These are phyloP conservation scores for Xylaria hypoxylon DNA, from an alignment of 2,329 filamentous ascomycete genomes.

Conservation along the genomic window DNA sequence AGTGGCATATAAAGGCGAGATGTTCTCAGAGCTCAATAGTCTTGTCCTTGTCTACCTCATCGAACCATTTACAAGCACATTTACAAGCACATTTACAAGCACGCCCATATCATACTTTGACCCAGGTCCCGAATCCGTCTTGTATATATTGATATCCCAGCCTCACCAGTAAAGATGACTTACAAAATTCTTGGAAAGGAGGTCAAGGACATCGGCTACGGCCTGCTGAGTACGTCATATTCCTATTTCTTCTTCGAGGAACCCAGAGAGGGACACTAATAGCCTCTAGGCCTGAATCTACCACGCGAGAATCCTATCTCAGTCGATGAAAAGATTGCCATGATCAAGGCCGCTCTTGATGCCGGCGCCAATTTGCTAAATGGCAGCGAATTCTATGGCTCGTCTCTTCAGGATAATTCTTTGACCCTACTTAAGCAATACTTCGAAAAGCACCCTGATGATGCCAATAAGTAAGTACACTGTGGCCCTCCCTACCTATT, in stretches of 20 bases:
- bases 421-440: slow-evolving; percentile 63
- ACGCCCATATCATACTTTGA: background rate
- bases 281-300: slow-evolving; percentile 56
- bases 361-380: slow-evolving; percentile 58
- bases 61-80: background rate
- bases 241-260: background rate
- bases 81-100: background rate
- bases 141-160: background rate
- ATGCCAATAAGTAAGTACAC: slow-evolving; percentile 56
- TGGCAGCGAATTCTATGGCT: slow-evolving; percentile 64
- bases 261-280: background rate
- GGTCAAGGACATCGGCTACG: slow-evolving; percentile 42
- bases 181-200: slow-evolving; percentile 38
- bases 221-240: slow-evolving; percentile 48
- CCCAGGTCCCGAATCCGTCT: too few species aligned
- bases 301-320: slow-evolving; percentile 52
- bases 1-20: slow-evolving; percentile 24
- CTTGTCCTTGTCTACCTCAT: background rate
- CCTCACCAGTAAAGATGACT: slow-evolving; percentile 18
- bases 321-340: slow-evolving; percentile 54
- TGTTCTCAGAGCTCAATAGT: background rate
- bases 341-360: slow-evolving; percentile 58
- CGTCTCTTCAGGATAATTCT: slow-evolving; percentile 58
- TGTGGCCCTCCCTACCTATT: background rate
- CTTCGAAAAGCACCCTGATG: slow-evolving; percentile 64